A percentile compares a stretch with the other conserved stretches of the same genome.
phyloP scores from a whole-genome alignment of 1,284 basidiomycete genomes.

The Athelia psychrophila region DNA sequence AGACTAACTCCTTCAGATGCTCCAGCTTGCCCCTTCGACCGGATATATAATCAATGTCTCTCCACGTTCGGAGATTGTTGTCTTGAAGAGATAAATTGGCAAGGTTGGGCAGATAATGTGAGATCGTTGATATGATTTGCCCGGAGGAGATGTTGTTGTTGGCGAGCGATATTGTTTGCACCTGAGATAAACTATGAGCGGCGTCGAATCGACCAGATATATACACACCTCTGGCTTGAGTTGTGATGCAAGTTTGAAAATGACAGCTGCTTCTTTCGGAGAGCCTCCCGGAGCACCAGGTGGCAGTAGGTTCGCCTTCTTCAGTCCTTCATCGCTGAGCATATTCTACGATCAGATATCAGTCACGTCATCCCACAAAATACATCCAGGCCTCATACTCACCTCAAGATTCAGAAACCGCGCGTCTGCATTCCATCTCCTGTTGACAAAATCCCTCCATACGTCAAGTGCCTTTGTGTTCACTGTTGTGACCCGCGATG shows the following conservation, averaged over 20 bases:
- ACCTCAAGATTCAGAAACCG: conserved; percentile 82
- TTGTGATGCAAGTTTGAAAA: conserved; percentile 82
- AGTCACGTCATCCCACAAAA: conserved; percentile 10
- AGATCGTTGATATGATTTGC: conserved; percentile 50
- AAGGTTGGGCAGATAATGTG: conserved; percentile 69
- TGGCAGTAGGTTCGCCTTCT: conserved; percentile 59
- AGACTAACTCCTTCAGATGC: conserved; percentile 72
- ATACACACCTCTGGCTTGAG: conserved; percentile 68
- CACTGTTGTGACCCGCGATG: conserved; percentile 11
- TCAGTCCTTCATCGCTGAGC: conserved; percentile 70
- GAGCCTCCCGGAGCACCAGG: conserved; percentile 64
- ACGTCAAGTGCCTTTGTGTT: conserved; percentile 48
- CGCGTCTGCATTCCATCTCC: conserved; percentile 63
- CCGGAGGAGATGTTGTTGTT: conserved; percentile 51
- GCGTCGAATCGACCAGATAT: conserved; percentile 3
- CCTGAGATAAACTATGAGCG: conserved; percentile 34
- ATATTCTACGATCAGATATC: conserved; percentile 38
- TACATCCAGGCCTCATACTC: no score
- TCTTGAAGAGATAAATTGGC: conserved; percentile 81
- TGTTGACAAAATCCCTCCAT: conserved; percentile 70
- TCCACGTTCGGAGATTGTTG: conserved; percentile 65
- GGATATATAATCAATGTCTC: conserved; percentile 65
- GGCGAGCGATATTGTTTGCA: conserved; percentile 75
- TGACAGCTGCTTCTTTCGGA: conserved; percentile 68
- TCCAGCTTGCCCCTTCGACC: conserved; percentile 57